Evolutionary conservation across 2,329 filamentous ascomycete genomes (phyloP).

Genomic region (Aspergillus glaucus): DNA sequence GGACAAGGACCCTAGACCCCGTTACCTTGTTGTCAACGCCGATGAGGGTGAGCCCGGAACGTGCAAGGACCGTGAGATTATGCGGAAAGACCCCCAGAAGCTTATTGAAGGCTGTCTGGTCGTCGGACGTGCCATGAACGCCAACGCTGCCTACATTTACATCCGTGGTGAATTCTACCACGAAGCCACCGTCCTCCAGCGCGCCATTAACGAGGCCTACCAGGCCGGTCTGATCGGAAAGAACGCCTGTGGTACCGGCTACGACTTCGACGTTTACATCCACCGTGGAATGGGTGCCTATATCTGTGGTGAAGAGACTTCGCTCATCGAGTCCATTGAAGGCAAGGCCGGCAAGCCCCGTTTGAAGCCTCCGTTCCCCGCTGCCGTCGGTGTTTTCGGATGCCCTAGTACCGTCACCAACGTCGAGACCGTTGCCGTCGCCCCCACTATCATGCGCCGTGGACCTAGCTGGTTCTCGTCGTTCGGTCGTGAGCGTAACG

Average conservation of each 20-base stretch:
- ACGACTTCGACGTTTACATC: slow-evolving; percentile 95
- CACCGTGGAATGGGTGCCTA: slow-evolving; percentile 97
- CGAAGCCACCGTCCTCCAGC: slow-evolving; percentile 87
- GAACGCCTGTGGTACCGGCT: slow-evolving; percentile 94
- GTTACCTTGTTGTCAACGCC: slow-evolving; percentile 96
- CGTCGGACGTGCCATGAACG: slow-evolving; percentile 96
- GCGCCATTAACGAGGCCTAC: slow-evolving; percentile 96
- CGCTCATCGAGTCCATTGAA: slow-evolving; percentile 94
- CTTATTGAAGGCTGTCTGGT: slow-evolving; percentile 95
- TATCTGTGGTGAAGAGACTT: slow-evolving; percentile 97
- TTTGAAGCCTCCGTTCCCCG: slow-evolving; percentile 97
- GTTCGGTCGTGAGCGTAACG: slow-evolving; percentile 93
- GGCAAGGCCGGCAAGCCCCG: slow-evolving; percentile 98
- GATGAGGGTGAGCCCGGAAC: slow-evolving; percentile 98
- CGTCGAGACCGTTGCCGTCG: slow-evolving; percentile 93
- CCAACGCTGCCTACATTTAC: slow-evolving; percentile 97
- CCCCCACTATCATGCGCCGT: slow-evolving; percentile 89
- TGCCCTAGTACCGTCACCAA: slow-evolving; percentile 98
- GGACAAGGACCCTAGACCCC: slow-evolving; percentile 94
- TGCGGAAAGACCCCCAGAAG: slow-evolving; percentile 99
- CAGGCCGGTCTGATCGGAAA: slow-evolving; percentile 91
- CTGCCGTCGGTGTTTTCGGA: slow-evolving; percentile 93
- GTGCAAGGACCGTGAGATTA: slow-evolving; percentile 99
- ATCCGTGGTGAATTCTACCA: slow-evolving; percentile 98
- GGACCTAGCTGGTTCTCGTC: slow-evolving; percentile 87